phyloP scores from a whole-genome alignment of 192 early-diverging fungal genomes.

The Chytriomyces confervae region DNA sequence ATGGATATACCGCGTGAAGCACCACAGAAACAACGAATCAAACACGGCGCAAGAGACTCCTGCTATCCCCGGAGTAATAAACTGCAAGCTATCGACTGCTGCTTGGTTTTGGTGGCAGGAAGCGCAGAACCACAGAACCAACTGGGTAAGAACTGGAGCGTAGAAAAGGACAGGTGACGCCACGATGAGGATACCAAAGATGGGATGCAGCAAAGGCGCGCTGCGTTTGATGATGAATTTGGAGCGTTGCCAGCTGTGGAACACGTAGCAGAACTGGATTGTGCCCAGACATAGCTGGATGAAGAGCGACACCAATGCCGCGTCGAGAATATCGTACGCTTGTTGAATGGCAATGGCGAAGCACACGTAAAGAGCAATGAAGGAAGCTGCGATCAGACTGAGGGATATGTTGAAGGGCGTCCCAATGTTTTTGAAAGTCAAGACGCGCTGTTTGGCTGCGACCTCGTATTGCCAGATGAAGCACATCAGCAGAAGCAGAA shows the following conservation, averaged over 20 bases:
- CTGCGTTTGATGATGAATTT: slow-evolving; percentile 14
- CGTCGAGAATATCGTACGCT: background rate
- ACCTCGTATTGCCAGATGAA: no score
- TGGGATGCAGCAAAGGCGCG: background rate
- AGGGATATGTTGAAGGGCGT: slow-evolving; percentile 30
- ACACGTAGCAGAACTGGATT: background rate
- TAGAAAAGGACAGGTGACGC: slow-evolving; percentile 21
- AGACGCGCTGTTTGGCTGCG: background rate
- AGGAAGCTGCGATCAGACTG: background rate
- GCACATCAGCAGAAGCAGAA: no score
- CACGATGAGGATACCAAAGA: background rate
- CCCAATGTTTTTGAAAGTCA: slow-evolving; percentile 2
- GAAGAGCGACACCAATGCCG: background rate
- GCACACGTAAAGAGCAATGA: background rate
- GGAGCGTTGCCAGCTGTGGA: background rate
- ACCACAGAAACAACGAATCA: background rate
- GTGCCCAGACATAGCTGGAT: background rate
- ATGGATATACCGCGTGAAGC: background rate
- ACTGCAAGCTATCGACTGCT: background rate
- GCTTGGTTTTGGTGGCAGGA: background rate
- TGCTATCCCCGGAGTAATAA: background rate
- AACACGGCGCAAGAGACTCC: background rate
- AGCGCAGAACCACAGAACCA: background rate
- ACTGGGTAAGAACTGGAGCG: slow-evolving; percentile 7
- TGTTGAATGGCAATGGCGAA: background rate